phyloP scores from a whole-genome alignment of 2,329 filamentous ascomycete genomes.

The Trichoderma sp. region DNA sequence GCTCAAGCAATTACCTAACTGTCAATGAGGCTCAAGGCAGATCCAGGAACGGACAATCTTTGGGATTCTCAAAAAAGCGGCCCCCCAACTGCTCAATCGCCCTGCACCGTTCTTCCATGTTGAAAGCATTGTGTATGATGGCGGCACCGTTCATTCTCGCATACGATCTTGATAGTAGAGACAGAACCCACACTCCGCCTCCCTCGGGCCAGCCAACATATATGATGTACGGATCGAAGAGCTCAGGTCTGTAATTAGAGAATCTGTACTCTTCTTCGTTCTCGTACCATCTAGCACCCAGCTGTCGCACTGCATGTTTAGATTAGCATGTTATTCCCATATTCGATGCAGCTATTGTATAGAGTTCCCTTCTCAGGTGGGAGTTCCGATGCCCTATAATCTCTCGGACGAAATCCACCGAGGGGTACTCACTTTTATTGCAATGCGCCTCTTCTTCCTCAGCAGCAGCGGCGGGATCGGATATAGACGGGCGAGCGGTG shows the following conservation, averaged over 20 bases:
- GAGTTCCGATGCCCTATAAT: too few species aligned
- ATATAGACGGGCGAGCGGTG: neutral
- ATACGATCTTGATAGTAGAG: neutral
- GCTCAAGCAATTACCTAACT: too few species aligned
- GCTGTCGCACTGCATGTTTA: neutral
- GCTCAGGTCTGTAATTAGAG: too few species aligned
- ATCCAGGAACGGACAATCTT: neutral
- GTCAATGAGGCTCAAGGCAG: neutral
- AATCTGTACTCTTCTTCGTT: neutral
- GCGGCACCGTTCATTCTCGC: neutral
- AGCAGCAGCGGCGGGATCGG: neutral
- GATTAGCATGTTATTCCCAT: too few species aligned
- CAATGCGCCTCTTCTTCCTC: slow-evolving; percentile 8
- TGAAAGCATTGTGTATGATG: neutral
- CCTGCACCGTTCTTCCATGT: slow-evolving; percentile 4
- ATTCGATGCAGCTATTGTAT: neutral
- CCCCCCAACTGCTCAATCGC: slow-evolving; percentile 7
- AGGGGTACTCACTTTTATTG: slow-evolving; percentile 3
- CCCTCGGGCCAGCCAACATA: slow-evolving; percentile 4
- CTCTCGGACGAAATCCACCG: neutral
- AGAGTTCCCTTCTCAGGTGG: neutral
- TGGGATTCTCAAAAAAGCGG: neutral
- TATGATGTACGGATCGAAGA: neutral
- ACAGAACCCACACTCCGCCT: slow-evolving; percentile 13
- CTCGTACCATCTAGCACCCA: slow-evolving; percentile 5